phyloP scores from a whole-genome alignment of 495 filamentous ascomycete genomes.

The Neurospora sp. region DNA sequence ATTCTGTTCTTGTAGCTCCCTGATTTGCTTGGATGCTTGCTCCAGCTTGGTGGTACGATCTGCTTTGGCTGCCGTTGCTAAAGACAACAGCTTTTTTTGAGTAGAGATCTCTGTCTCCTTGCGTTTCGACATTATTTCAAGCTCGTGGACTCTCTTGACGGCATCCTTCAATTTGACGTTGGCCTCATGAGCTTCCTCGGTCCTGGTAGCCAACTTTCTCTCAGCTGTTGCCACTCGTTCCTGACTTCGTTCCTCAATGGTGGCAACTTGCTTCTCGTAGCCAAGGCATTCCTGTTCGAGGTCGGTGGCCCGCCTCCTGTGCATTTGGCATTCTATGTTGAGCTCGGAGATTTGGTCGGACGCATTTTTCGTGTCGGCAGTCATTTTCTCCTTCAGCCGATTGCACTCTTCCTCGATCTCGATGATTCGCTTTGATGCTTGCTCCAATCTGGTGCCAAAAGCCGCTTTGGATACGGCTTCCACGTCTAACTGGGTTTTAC shows the following conservation, averaged over 20 bases:
- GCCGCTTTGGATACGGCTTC: background rate
- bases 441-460: background rate
- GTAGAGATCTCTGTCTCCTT: background rate
- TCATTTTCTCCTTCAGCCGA: background rate
- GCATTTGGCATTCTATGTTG: background rate
- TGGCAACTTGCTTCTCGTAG: background rate
- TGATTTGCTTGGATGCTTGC: background rate
- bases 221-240: background rate
- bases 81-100: background rate
- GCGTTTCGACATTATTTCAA: background rate
- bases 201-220: background rate
- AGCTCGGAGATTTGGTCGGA: background rate
- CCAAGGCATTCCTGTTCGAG: background rate
- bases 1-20: background rate
- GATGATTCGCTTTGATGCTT: background rate
- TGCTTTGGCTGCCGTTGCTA: background rate
- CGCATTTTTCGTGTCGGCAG: background rate
- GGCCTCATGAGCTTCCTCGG: background rate
- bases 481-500: background rate
- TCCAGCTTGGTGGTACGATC: background rate
- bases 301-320: background rate
- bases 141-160: background rate
- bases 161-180: background rate
- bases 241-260: background rate
- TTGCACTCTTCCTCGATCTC: background rate